Percentiles rank a stretch among this genome's conserved stretches.
Conservation (phyloP, 768 basidiomycete genomes). For the Pleurotus tuoliensis region DNA sequence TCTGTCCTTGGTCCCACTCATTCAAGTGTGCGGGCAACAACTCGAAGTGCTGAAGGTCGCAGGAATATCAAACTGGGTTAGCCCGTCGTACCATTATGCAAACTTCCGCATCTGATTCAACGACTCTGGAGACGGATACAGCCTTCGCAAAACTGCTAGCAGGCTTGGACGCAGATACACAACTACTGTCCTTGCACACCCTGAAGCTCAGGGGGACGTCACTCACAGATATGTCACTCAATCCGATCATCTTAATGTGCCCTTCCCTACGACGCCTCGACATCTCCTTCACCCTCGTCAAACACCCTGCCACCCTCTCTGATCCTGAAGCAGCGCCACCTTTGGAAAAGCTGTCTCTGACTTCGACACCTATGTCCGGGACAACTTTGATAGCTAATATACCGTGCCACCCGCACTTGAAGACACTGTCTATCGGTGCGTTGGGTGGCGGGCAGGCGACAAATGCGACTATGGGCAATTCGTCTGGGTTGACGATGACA, state of each 20-base stretch:
- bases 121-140: conserved; percentile 46
- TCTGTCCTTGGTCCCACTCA: conserved; percentile 38
- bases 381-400: conserved; percentile 38
- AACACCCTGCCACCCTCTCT: conserved; percentile 26
- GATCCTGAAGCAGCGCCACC: conserved; percentile 9
- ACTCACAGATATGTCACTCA: conserved; percentile 47
- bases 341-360: conserved; percentile 62
- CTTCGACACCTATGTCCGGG: conserved; percentile 45
- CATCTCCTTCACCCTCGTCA: conserved; percentile 58
- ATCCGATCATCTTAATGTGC: conserved; percentile 36
- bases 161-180: conserved; percentile 19
- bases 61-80: conserved; percentile 58
- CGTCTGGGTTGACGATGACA: conserved; percentile 51
- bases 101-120: background rate
- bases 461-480: conserved; percentile 38
- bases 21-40: conserved; percentile 26
- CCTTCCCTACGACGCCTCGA: conserved; percentile 56
- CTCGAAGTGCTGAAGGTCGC: conserved; percentile 61
- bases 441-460: conserved; percentile 47
- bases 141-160: conserved; percentile 45
- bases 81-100: conserved; percentile 12
- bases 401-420: conserved; percentile 34
- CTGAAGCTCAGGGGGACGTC: conserved; percentile 57
- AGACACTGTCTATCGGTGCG: conserved; percentile 53
- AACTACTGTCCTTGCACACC: conserved; percentile 38